Evolutionary conservation across 805 yeast species (phyloP), one percentile per base, ranked within the genome.

Genomic region (Teunomyces pallodes): DNA sequence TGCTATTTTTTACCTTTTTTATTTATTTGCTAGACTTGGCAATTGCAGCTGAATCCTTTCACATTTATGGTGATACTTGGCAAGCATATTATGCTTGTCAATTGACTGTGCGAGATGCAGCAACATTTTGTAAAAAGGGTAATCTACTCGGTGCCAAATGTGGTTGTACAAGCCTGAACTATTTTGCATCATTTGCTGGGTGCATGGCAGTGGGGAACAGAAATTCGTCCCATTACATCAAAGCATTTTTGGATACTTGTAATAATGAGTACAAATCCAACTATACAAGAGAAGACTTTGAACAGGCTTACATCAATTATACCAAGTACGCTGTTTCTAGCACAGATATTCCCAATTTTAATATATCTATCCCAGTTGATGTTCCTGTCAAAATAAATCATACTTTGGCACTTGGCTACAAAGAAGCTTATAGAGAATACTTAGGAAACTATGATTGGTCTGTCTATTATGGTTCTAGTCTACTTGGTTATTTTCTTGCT

Each of bases 121-220:
- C 54, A 2, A 13, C 43, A 8, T 56, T 46, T 26, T 48, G 55
- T 38, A 39, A 36, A 10, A 35, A 9, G 9, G 4, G n/a, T 13
- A 6, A 16, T 13, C 13, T 13, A 10, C 13, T 12, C n/a, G 27
- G 14, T 28, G 30, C 14, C 28, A 24, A 26, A 8, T 68, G 71
- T 47, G 36, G 51, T 26, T 69, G 74, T 51, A 43, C 36, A 12
- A 59, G 64, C 42, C 42, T 53, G 16, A 53, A 61, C 33, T 65
- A 64, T 3, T 52, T 64, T 47, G 70, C 74, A 13, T 58, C 71
- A 4, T 49, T 65, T 43, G 59, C 65, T 31, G 69, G 67, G 13
- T 70, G 75, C 46, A 52, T 57, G 35, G 43, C 32, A 5, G 14
- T 17, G 4, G 35, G 8, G 7, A 28, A 28, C 27, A n/a, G 43